Evolutionary conservation across 2,329 filamentous ascomycete genomes (phyloP), one percentile per base, ranked within the genome.

Genomic region (Penicillium sp.): DNA sequence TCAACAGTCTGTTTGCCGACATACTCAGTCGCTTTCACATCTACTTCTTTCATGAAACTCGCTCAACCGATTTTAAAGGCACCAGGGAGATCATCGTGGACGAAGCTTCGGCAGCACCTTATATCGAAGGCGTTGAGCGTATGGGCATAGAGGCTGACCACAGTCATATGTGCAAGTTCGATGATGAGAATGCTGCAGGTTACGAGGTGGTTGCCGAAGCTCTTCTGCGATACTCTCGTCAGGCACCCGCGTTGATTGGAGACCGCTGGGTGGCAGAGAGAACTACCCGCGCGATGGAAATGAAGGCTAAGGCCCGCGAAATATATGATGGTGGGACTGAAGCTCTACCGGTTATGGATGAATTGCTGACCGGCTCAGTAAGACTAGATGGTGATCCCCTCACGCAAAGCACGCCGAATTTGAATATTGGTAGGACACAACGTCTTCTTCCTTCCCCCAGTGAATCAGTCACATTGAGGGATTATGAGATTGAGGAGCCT

Each of bases 81-180:
- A 85, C 85, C 1, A 86, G 77, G 7, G 70, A 81, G 53, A 76
- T 90, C 58, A 83, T 93, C 37, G 90, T 93, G 3, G 88, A 91
- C 57, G 81, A 88, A 53, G 79, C 78, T 47, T 91, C 88, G 1
- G 90, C 90, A 1, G 84, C 86, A 19, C 90, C 89, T 0, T 83
- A 85, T 54, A 77, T 90, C 14, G 86, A 87, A 6, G 88, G 88
- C 31, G 88, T 90, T 0, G 86, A 84, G 43, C 88, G 88, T 62
- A 90, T 88, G 72, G 88, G 88, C n/a, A 89, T 91, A 57, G 88
- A 91, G 63, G 86, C 87, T 8, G 85, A 84, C n/a, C 88, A 91
- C 68, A 85, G 84, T 1, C 79, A 81, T 44, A 90, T 91, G 85
- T 89, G 87, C 78, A 91, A 90, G 67, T 91, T 90, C 58, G 81